Evolutionary conservation across 257 asterid species (phyloP).

Genomic region (Solanum ossicruentum): DNA sequence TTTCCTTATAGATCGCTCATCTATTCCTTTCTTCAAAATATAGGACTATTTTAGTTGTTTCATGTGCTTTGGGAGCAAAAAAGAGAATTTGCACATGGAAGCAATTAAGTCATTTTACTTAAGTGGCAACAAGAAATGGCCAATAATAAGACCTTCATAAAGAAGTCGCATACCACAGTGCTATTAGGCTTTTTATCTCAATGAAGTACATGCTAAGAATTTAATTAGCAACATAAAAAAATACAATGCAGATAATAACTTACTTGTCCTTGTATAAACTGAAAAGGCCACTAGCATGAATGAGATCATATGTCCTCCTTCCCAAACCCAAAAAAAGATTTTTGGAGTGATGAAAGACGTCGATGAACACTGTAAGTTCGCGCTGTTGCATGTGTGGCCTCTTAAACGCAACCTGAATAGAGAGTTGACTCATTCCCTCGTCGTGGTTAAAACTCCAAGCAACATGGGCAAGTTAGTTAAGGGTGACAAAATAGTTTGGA

Average conservation of each 20-base stretch:
- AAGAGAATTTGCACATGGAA: not conserved
- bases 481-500: no score
- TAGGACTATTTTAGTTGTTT: not conserved
- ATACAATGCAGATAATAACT: constrained; percentile 10
- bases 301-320: constrained; percentile 71
- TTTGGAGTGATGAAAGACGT: no score
- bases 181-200: not conserved
- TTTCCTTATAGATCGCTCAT: not conserved
- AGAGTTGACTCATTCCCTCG: no score
- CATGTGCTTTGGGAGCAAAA: not conserved
- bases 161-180: not conserved
- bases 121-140: not conserved
- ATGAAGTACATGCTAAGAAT: not conserved
- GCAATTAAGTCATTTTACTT: not conserved
- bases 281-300: constrained; percentile 83
- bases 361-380: no score
- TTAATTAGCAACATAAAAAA: not conserved
- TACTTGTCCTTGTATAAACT: constrained; percentile 81
- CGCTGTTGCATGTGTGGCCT: no score
- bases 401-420: no score
- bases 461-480: no score
- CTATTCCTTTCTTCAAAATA: not conserved
- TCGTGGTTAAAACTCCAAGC: no score
- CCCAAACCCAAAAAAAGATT: no score
- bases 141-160: not conserved